These are phyloP conservation scores for Xylaria sp. DNA, from an alignment of 2,329 filamentous ascomycete genomes.

Conservation along the genomic window DNA sequence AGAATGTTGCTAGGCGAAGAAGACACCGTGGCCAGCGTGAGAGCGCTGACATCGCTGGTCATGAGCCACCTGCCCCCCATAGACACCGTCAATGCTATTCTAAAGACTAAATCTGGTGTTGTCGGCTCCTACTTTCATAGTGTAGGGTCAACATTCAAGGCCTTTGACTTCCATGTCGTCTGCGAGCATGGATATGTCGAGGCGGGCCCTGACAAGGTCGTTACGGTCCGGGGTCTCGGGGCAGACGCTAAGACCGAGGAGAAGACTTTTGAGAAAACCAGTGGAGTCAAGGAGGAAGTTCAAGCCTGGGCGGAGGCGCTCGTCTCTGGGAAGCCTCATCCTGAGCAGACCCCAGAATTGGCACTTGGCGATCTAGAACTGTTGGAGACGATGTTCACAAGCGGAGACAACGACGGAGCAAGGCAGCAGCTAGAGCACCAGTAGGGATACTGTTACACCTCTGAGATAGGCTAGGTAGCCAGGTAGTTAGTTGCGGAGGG, in stretches of 20 bases:
- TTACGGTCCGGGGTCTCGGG: slow-evolving; percentile 52
- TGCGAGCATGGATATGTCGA: slow-evolving; percentile 67
- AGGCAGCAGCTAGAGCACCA: slow-evolving; percentile 55
- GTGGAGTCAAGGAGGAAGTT: slow-evolving; percentile 68
- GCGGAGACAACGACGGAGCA: slow-evolving; percentile 57
- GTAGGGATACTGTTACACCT: slow-evolving; percentile 37
- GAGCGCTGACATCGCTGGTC: slow-evolving; percentile 65
- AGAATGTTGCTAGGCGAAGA: slow-evolving; percentile 65
- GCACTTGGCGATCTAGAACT: slow-evolving; percentile 71
- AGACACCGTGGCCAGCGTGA: slow-evolving; percentile 58
- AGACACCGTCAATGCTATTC: slow-evolving; percentile 71
- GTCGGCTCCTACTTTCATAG: slow-evolving; percentile 67
- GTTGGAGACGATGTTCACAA: slow-evolving; percentile 62
- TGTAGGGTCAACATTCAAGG: slow-evolving; percentile 64
- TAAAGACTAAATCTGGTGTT: slow-evolving; percentile 64
- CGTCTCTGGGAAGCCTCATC: slow-evolving; percentile 57
- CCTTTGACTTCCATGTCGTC: slow-evolving; percentile 65
- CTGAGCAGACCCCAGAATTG: slow-evolving; percentile 65
- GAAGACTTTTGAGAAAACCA: slow-evolving; percentile 60
- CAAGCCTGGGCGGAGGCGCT: slow-evolving; percentile 68
- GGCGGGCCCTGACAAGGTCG: slow-evolving; percentile 56
- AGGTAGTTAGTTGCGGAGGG: not conserved
- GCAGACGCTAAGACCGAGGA: slow-evolving; percentile 53
- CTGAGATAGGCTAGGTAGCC: not conserved
- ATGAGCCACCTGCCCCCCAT: slow-evolving; percentile 69